Evolutionary conservation across 2,329 filamentous ascomycete genomes (phyloP).

Genomic region (Pseudocercospora macadamiae): DNA sequence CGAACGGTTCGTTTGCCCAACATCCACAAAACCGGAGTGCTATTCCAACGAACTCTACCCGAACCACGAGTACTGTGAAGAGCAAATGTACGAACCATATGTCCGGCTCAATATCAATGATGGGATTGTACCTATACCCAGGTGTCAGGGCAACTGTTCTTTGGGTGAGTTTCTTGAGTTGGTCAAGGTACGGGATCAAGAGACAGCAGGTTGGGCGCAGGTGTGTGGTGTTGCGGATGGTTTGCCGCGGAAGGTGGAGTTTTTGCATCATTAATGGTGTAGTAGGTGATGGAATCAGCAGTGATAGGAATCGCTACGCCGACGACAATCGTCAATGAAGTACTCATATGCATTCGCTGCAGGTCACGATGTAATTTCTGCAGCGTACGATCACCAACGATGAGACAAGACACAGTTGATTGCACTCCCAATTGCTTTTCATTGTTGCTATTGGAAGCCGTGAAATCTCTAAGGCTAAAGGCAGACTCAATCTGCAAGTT

Average conservation of each 20-base stretch:
- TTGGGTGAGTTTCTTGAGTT: constrained; percentile 48
- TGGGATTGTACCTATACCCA: constrained; percentile 54
- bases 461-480: constrained; percentile 37
- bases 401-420: neutral
- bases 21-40: constrained; percentile 32
- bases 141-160: constrained; percentile 52
- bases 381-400: too few relatives aligned
- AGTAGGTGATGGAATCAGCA: neutral
- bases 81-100: constrained; percentile 38
- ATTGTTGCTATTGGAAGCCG: constrained; percentile 20
- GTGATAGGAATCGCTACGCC: too few relatives aligned
- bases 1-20: constrained; percentile 56
- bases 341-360: too few relatives aligned
- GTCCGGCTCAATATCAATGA: constrained; percentile 62
- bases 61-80: constrained; percentile 29
- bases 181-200: constrained; percentile 44
- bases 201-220: constrained; percentile 53
- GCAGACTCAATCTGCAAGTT: constrained; percentile 31
- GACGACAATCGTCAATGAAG: too few relatives aligned
- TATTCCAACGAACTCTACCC: constrained; percentile 15
- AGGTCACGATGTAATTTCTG: too few relatives aligned
- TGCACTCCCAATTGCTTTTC: constrained; percentile 24
- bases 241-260: constrained; percentile 49
- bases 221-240: constrained; percentile 51
- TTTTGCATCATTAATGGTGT: constrained; percentile 56